Base-by-base conservation (phyloP, 306 rosid genomes). In the Cucurbita pepo region DNA sequence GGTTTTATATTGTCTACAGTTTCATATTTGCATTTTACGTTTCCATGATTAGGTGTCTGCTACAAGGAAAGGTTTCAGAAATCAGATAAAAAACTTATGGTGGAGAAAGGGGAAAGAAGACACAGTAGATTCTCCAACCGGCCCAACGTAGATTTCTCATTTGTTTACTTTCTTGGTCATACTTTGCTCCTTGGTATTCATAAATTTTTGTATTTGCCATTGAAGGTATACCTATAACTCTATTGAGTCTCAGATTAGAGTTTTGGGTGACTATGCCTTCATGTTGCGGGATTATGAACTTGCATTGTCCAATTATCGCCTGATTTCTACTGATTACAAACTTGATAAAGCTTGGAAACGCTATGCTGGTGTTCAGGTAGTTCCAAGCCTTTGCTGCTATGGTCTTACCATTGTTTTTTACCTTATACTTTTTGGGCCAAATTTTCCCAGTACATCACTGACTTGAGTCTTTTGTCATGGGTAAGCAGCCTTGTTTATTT, bases 31-130 rank as follows among this genome's bases (percentile, higher is more conserved):
- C 76, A 61, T 83, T 48, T 80, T 54, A 56, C 72, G 73, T 54
- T 62, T 34, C 72, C 66, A 44, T 59, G 38, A 62, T 67, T 87
- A 95, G 99, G 97, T 95, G 80, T 81, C 97, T 69, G 95, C 97
- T 37, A 84, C 97, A 22, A 88, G 99, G 74, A 95, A 89, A 80
- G 99, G 99, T 78, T 85, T 95, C 71, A 88, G 77, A 82, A 95
- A 95, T 85, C 99, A 95, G 85, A 81, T 95, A 50, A 95, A 95
- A 82, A 95, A 86, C 81, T 80, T 95, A 80, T 95, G 99, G 99
- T 95, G 99, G 99, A 89, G 99, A 81, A 95, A 95, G 85, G 99
- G 99, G 81, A 95, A 94, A 86, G 99, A 91, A 18, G 99, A 95
- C 38, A 57, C 77, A 52, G 87, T 77, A 60, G 99, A 95, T 78